phyloP scores from a whole-genome alignment of 208 protist species.

The Endotrypanum monterogeii region DNA sequence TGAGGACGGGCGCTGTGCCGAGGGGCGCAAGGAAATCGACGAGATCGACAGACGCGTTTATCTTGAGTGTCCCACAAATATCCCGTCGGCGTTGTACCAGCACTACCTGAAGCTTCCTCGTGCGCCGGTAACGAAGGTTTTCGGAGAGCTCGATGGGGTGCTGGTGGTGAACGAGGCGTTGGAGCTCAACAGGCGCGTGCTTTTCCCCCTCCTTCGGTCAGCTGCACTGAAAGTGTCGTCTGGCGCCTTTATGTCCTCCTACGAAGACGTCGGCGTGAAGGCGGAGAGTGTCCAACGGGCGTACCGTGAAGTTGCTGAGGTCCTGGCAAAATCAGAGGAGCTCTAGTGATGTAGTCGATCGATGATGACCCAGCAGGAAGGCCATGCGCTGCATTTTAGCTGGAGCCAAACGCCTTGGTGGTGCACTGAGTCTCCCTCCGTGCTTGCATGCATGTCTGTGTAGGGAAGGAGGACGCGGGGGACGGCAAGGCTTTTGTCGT shows the following conservation, averaged over 20 bases:
- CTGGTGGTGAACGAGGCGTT: constrained; percentile 73
- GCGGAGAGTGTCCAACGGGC: constrained; percentile 55
- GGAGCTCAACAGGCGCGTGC: constrained; percentile 63
- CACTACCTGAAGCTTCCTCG: constrained; percentile 44
- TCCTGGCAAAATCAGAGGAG: constrained; percentile 51
- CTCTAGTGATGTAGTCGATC: constrained; percentile 8
- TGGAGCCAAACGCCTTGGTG: no score
- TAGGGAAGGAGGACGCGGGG: no score
- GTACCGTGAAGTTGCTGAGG: constrained; percentile 63
- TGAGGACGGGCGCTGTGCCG: constrained; percentile 4
- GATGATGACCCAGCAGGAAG: neutral
- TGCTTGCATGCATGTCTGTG: neutral
- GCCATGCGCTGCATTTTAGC: neutral
- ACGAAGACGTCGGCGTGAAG: constrained; percentile 69
- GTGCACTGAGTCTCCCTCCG: neutral
- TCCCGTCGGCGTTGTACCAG: constrained; percentile 32
- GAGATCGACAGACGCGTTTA: constrained; percentile 27
- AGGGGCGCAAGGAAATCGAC: constrained; percentile 2
- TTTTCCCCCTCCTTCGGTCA: constrained; percentile 76
- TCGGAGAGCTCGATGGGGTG: constrained; percentile 61
- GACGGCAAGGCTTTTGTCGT: neutral
- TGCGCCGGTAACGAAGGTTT: constrained; percentile 52
- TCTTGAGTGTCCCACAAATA: constrained; percentile 19
- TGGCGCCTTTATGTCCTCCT: constrained; percentile 78
- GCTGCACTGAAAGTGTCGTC: constrained; percentile 82